These are phyloP conservation scores for Prunus campanulata DNA, from an alignment of 306 rosid genomes.

Conservation along the genomic window DNA sequence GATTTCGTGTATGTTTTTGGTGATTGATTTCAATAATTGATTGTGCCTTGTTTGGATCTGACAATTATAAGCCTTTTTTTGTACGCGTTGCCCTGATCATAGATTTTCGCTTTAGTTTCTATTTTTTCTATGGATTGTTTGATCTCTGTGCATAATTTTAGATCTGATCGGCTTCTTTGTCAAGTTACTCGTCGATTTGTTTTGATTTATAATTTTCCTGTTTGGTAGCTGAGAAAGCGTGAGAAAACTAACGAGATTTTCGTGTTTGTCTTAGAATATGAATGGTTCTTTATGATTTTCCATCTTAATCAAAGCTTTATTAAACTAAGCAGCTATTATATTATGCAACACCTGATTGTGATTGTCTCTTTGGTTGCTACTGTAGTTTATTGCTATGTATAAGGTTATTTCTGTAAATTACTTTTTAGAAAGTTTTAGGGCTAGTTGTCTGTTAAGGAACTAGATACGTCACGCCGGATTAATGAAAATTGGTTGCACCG, in stretches of 20 bases:
- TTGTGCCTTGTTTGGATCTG: conserved; percentile 18
- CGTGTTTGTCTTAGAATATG: no score
- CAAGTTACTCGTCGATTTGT: neutral
- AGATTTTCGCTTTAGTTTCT: neutral
- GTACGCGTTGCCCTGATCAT: neutral
- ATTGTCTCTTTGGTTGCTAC: no score
- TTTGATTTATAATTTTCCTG: neutral
- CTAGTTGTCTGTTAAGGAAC: no score
- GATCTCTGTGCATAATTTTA: neutral
- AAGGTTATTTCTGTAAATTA: no score
- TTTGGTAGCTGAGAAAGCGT: neutral
- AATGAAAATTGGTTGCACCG: no score
- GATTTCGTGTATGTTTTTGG: neutral
- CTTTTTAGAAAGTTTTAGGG: no score
- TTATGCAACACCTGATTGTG: no score
- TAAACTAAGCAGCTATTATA: no score
- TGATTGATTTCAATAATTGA: neutral
- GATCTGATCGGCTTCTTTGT: neutral
- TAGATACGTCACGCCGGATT: no score
- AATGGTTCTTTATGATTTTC: neutral
- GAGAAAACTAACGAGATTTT: no score
- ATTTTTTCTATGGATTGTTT: neutral
- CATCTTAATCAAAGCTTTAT: no score
- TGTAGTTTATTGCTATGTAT: no score
- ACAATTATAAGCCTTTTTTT: neutral